Percentiles rank a stretch among this genome's conserved stretches.
Evolutionary conservation across 2,329 filamentous ascomycete species (phyloP).

Genomic region (Albifimbria verrucaria): DNA sequence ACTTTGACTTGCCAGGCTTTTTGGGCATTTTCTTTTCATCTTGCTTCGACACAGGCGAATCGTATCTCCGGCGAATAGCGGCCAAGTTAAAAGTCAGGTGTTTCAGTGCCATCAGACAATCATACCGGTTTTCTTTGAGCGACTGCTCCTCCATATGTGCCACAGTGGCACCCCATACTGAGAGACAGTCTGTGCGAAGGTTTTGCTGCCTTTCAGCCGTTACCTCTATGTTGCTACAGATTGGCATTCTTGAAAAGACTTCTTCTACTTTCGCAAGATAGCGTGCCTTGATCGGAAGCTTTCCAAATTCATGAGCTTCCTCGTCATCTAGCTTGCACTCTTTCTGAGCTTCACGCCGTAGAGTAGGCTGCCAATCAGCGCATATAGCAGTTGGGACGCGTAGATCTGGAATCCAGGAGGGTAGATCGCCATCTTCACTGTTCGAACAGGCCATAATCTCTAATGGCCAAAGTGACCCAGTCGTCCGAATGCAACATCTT

Average conservation of each 20-base stretch:
- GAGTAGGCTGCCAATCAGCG: not conserved
- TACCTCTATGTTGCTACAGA: no score
- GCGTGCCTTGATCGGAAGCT: not conserved
- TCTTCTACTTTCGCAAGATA: not conserved
- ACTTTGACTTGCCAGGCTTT: not conserved
- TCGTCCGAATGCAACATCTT: not conserved
- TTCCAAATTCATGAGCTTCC: not conserved
- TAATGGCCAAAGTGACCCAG: not conserved
- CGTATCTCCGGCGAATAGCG: not conserved
- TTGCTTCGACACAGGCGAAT: not conserved
- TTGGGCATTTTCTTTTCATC: not conserved
- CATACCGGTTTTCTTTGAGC: not conserved
- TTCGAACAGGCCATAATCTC: not conserved
- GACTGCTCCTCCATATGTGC: not conserved
- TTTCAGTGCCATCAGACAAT: not conserved
- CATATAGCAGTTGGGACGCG: not conserved
- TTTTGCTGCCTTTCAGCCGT: no score
- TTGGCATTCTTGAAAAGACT: not conserved
- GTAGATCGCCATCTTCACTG: not conserved
- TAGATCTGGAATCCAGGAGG: not conserved
- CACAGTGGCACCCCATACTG: not conserved
- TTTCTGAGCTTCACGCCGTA: not conserved
- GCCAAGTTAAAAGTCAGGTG: not conserved
- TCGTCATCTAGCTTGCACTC: not conserved
- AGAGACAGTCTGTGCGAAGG: not conserved